These are phyloP conservation scores for Lasiodiplodia hormozganensis DNA, from an alignment of 2,329 filamentous ascomycete genomes.

Conservation along the genomic window DNA sequence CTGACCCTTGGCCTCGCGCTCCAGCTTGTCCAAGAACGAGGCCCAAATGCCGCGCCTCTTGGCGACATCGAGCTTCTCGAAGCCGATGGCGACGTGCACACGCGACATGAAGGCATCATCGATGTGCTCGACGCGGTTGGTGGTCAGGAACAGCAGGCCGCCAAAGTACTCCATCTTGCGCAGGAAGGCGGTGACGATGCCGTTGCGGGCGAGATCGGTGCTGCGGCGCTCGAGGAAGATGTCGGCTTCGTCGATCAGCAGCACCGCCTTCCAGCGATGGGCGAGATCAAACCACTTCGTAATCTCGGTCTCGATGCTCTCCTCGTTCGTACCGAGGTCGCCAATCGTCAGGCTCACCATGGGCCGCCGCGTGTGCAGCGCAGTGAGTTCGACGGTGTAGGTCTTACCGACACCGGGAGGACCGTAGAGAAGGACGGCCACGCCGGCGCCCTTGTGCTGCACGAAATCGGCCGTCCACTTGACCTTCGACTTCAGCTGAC, in stretches of 20 bases:
- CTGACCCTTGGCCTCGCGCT: conserved; percentile 3
- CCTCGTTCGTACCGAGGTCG: conserved; percentile 30
- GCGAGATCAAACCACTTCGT: conserved; percentile 31
- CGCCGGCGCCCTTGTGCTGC: conserved; percentile 25
- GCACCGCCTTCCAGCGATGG: conserved; percentile 22
- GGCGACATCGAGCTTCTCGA: conserved; percentile 31
- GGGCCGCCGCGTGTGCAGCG: background rate
- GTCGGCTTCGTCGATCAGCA: conserved; percentile 31
- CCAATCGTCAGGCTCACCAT: conserved; percentile 26
- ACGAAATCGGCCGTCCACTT: conserved; percentile 25
- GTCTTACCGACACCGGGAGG: conserved; percentile 26
- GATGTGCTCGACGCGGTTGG: conserved; percentile 43
- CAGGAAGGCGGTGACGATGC: conserved; percentile 41
- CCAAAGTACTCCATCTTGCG: conserved; percentile 30
- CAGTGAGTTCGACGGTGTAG: conserved; percentile 24
- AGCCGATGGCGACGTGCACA: conserved; percentile 27
- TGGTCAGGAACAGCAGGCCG: conserved; percentile 45
- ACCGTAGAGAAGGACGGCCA: conserved; percentile 25
- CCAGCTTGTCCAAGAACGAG: conserved; percentile 17
- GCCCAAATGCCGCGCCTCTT: conserved; percentile 14
- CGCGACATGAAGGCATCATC: conserved; percentile 33
- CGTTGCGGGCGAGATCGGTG: conserved; percentile 58
- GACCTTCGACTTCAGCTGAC: background rate
- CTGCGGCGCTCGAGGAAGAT: conserved; percentile 60
- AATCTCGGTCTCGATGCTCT: conserved; percentile 30